Conservation (phyloP, 1,284 basidiomycete species). For the Phellopilus nigrolimitatus region DNA sequence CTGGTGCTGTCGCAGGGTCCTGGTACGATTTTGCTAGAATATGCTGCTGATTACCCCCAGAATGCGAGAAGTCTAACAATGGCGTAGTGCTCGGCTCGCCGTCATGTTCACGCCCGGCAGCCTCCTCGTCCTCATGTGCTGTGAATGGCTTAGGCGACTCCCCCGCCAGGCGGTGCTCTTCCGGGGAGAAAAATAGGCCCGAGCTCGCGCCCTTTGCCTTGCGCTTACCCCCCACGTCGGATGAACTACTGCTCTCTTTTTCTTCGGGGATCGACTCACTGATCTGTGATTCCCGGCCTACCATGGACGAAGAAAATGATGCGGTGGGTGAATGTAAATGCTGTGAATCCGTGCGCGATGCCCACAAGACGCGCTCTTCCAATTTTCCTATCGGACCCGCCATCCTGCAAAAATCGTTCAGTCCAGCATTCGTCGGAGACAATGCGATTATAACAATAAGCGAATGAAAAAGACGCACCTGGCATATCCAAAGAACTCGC, state of each 20-base stretch:
- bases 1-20: constrained; percentile 41
- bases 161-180: constrained; percentile 37
- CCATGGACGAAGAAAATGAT: constrained; percentile 27
- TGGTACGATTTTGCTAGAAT: not conserved
- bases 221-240: not conserved
- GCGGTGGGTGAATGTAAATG: constrained; percentile 24
- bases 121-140: constrained; percentile 20
- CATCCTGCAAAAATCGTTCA: constrained; percentile 46
- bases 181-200: constrained; percentile 35
- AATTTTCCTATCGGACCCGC: constrained; percentile 49
- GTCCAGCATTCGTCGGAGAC: constrained; percentile 4
- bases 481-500: constrained; percentile 87
- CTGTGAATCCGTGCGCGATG: constrained; percentile 41
- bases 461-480: constrained; percentile 41
- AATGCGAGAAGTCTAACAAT: no score
- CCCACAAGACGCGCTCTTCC: constrained; percentile 55
- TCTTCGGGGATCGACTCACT: constrained; percentile 25
- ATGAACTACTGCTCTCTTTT: constrained; percentile 6
- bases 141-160: constrained; percentile 38
- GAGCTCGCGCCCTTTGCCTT: not conserved
- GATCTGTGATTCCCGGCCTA: constrained; percentile 22
- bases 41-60: no score
- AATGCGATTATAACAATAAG: not conserved
- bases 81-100: not conserved
- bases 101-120: constrained; percentile 8